Percentiles rank a stretch among this genome's conserved stretches.
phyloP scores from a whole-genome alignment of 73 alveolate genomes.

The Tetrahymena elliotti region DNA sequence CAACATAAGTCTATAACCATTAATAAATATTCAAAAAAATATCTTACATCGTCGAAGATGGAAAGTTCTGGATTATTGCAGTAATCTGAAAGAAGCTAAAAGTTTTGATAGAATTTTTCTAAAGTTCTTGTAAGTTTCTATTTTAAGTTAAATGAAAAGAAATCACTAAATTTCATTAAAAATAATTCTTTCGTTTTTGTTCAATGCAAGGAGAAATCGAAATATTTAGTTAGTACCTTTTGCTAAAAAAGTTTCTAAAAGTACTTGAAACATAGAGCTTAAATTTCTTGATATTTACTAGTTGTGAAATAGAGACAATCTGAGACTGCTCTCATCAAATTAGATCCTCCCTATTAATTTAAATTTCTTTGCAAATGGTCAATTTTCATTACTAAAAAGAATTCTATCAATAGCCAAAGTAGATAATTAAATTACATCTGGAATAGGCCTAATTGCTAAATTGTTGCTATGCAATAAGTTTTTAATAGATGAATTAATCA shows the following conservation, averaged over 20 bases:
- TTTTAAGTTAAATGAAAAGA: background rate
- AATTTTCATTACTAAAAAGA: background rate
- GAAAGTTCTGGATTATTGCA: background rate
- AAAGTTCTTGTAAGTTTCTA: background rate
- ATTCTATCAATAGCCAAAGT: background rate
- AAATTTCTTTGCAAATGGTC: background rate
- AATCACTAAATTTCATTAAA: background rate
- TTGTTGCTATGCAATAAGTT: background rate
- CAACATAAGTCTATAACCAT: background rate
- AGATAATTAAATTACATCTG: background rate
- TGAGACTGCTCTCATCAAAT: background rate
- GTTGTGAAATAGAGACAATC: background rate
- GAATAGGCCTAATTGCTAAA: background rate
- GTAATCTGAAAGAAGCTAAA: background rate
- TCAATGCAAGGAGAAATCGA: background rate
- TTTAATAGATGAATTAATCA: background rate
- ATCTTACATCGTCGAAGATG: background rate
- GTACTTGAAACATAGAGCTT: background rate
- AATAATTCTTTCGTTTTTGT: background rate
- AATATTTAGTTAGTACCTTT: background rate
- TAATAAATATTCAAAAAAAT: background rate
- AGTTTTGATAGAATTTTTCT: background rate
- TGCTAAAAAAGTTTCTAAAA: background rate
- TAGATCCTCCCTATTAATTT: background rate
- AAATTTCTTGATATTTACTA: background rate